Percentiles rank a stretch among this genome's conserved stretches.
phyloP scores from a whole-genome alignment of 2,329 filamentous ascomycete genomes.

The Davidsoniella australis region DNA sequence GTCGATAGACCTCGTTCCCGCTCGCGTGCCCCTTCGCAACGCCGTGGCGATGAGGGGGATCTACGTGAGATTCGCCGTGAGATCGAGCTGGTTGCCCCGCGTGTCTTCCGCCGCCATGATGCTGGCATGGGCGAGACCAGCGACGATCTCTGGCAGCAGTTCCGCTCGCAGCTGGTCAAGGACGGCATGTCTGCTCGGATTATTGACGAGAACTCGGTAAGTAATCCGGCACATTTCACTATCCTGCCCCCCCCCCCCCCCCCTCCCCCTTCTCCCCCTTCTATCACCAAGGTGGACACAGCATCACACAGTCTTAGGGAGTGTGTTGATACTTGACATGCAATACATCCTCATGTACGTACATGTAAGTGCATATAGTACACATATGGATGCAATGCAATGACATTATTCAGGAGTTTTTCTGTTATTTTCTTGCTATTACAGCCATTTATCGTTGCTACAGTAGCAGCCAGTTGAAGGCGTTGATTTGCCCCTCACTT shows the following conservation, averaged over 20 bases:
- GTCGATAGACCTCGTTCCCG: slow-evolving; percentile 22
- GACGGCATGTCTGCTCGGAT: slow-evolving; percentile 42
- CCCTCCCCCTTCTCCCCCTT: too few relatives aligned
- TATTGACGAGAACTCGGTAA: slow-evolving; percentile 39
- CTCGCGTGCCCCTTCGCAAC: slow-evolving; percentile 28
- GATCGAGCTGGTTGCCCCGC: slow-evolving; percentile 38
- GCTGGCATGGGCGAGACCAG: slow-evolving; percentile 26
- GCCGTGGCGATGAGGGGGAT: neutral
- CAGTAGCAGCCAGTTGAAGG: too few relatives aligned
- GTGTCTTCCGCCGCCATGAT: slow-evolving; percentile 29
- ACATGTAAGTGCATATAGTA: too few relatives aligned
- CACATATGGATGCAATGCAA: too few relatives aligned
- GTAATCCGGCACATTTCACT: slow-evolving; percentile 13
- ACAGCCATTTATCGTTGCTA: too few relatives aligned
- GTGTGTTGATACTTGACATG: neutral
- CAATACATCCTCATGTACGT: neutral
- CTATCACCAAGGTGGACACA: too few relatives aligned
- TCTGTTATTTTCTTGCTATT: too few relatives aligned
- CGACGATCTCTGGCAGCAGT: slow-evolving; percentile 39
- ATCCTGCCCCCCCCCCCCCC: too few relatives aligned
- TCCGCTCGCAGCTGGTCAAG: slow-evolving; percentile 37
- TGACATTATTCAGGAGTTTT: too few relatives aligned
- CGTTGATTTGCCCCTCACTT: too few relatives aligned
- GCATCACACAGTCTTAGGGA: neutral
- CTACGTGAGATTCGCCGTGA: slow-evolving; percentile 7